Conservation (phyloP, 2,329 filamentous ascomycete species). For the Pseudogymnoascus sp. region DNA sequence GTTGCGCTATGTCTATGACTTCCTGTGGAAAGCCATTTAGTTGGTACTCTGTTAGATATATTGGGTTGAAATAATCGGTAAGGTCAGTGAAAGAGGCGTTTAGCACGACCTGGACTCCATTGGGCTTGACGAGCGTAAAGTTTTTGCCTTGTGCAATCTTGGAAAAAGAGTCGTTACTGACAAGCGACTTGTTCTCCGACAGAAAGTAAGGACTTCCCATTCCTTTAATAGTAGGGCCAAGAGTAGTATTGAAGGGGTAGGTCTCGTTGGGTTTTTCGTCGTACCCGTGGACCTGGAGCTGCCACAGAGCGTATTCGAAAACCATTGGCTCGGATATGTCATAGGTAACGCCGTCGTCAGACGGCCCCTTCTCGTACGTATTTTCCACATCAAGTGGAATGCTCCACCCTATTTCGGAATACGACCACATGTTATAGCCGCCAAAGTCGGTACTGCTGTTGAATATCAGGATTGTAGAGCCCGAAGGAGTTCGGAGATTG, state of each 20-base stretch:
- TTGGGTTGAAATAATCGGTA: neutral
- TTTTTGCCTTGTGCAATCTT: neutral
- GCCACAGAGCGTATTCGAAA: neutral
- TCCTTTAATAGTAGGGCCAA: neutral
- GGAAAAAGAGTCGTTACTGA: neutral
- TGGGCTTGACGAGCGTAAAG: neutral
- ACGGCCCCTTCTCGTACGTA: neutral
- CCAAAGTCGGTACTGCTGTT: neutral
- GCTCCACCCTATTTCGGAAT: neutral
- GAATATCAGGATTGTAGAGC: neutral
- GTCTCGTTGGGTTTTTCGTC: neutral
- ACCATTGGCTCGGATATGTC: neutral
- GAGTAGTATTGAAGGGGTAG: neutral
- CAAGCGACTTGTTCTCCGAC: neutral
- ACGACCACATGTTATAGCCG: neutral
- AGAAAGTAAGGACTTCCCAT: neutral
- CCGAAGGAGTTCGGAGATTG: neutral
- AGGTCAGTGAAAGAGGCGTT: neutral
- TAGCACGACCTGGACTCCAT: neutral
- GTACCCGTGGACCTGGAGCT: neutral
- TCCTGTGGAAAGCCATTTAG: neutral
- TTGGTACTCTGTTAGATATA: neutral
- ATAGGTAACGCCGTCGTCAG: neutral
- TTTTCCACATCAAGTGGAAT: neutral
- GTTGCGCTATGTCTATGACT: neutral